Evolutionary conservation across 352 stramenopile species (phyloP), one percentile per base, ranked within the genome.

Genomic region (Globisporangium echinulatum): DNA sequence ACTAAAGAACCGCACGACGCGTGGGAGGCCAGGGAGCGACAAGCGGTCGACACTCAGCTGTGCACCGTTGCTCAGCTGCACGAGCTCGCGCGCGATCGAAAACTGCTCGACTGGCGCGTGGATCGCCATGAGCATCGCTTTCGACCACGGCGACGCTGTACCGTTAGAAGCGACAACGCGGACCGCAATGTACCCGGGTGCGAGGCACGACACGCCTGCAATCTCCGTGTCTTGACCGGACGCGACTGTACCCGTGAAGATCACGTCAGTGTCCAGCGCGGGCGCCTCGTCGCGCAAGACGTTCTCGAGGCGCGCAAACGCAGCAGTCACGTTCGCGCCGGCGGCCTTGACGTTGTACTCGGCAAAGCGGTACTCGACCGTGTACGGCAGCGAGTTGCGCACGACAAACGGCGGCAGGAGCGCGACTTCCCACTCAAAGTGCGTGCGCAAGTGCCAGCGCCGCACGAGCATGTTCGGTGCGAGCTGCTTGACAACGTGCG

Each of bases 371-470:
- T 90, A 95, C 52, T 95, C 83, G 51, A 95, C 69, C 52, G 82
- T 74, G 63, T 95, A 95, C 37, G 85, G 85, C 38, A 95, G 62
- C 44, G 85, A 89, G 61, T 95, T 95, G n/a, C 83, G 85, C 17
- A 95, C 72, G 11, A 93, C 80, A 56, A 95, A 91, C n/a, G 80
- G 70, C 56, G 85, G 79, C 10, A 92, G 42, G 11, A 95, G 59
- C 5, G 79, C 81, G 5, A 93, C 61, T 63, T 95, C 85, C 78
- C 78, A 95, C 56, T 93, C 82, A 42, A 93, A 84, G 58, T 90
- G 73, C 5, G 79, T 80, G n/a, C 72, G 79, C 15, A 91, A 53
- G 58, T 87, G 69, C 83, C 81, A 93, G 36, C 81, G 83, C 50
- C 81, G 82, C 37, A 95, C 60, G 15, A 91, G 69, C 56, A 95